phyloP scores from a whole-genome alignment of 768 basidiomycete species.

The Termitomyces sp. region DNA sequence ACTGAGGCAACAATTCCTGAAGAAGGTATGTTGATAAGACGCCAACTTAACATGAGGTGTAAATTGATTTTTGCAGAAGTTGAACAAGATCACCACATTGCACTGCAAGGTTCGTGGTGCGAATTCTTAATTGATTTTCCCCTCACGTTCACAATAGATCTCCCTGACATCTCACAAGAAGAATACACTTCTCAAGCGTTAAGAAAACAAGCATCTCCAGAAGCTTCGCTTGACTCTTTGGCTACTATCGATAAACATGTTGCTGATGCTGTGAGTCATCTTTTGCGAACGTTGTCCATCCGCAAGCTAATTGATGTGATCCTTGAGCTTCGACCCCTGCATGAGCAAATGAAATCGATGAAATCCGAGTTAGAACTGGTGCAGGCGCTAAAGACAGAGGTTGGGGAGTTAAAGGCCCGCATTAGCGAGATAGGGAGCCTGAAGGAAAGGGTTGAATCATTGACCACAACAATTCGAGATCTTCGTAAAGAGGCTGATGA shows the following conservation, averaged over 20 bases:
- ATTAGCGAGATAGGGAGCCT: slow-evolving; percentile 28
- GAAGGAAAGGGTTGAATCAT: slow-evolving; percentile 32
- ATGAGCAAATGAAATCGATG: slow-evolving; percentile 44
- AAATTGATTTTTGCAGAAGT: slow-evolving; percentile 10
- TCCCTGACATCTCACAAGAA: not conserved
- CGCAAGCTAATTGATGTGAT: slow-evolving; percentile 3
- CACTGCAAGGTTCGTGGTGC: slow-evolving; percentile 4
- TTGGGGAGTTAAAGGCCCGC: slow-evolving; percentile 28
- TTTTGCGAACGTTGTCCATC: not conserved
- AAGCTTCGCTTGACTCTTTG: slow-evolving; percentile 15
- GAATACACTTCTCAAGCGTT: not conserved
- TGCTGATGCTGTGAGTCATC: slow-evolving; percentile 28
- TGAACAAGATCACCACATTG: slow-evolving; percentile 9
- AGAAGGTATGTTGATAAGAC: slow-evolving; percentile 38
- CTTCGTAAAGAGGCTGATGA: slow-evolving; percentile 22
- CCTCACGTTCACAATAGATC: not conserved
- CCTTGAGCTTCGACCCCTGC: slow-evolving; percentile 46
- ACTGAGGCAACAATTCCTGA: slow-evolving; percentile 54
- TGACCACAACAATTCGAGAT: slow-evolving; percentile 27
- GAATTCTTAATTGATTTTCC: not conserved
- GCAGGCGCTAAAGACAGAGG: slow-evolving; percentile 28
- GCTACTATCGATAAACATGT: slow-evolving; percentile 25
- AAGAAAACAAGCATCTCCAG: not conserved
- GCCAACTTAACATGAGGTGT: not conserved
- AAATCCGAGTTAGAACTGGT: slow-evolving; percentile 40